A percentile compares a stretch with the other conserved stretches of the same genome.
phyloP scores from a whole-genome alignment of 805 yeast species.

The Ogataea naganishii region DNA sequence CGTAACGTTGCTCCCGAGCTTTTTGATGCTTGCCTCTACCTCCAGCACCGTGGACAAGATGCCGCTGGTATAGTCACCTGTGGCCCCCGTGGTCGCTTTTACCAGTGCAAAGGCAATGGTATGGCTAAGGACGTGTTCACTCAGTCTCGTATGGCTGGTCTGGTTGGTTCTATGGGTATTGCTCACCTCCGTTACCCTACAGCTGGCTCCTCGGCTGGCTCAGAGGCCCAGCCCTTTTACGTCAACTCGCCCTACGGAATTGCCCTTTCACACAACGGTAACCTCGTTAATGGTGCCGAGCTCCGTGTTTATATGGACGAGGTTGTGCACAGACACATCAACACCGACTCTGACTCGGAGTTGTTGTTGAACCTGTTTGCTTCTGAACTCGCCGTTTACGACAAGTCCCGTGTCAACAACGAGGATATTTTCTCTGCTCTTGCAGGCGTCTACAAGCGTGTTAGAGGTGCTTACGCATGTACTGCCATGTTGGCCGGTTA shows the following conservation, averaged over 20 bases:
- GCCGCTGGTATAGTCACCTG: conserved; percentile 99
- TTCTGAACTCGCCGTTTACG: conserved; percentile 79
- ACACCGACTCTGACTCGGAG: conserved; percentile 95
- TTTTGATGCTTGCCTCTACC: conserved; percentile 83
- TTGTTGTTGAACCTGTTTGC: conserved; percentile 85
- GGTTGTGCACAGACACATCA: conserved; percentile 92
- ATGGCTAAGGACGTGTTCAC: conserved; percentile 98
- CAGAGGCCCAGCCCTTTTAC: conserved; percentile 98
- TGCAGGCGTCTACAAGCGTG: conserved; percentile 66
- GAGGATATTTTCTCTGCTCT: conserved; percentile 83
- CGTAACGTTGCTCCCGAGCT: conserved; percentile 80
- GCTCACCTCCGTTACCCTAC: conserved; percentile 95
- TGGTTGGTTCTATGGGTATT: conserved; percentile 92
- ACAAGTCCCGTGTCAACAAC: conserved; percentile 88
- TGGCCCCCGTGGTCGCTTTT: conserved; percentile 85
- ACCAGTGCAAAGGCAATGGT: conserved; percentile 98
- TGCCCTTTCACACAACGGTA: conserved; percentile 87
- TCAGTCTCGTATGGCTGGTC: conserved; percentile 61
- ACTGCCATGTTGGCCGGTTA: conserved; percentile 93
- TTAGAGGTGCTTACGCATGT: conserved; percentile 97
- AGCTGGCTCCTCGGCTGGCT: conserved; percentile 90
- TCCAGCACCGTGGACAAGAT: conserved; percentile 98
- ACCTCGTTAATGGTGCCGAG: conserved; percentile 78
- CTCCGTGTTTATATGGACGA: conserved; percentile 79
- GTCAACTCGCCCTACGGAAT: conserved; percentile 97